phyloP scores from a whole-genome alignment of 2,329 filamentous ascomycete species.

The Drechslera avenae region DNA sequence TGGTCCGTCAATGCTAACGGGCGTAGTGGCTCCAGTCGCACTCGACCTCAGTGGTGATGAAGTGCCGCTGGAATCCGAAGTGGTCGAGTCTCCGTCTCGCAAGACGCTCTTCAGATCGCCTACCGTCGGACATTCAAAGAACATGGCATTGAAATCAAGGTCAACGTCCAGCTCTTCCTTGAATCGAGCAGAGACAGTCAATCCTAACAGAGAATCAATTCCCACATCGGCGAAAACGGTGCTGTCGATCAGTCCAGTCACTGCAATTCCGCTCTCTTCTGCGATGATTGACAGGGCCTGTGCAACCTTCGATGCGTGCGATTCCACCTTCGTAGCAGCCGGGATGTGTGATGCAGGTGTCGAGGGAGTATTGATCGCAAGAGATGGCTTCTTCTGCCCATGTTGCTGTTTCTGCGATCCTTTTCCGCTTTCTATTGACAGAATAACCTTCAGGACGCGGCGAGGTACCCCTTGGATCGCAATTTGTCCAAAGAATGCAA shows the following conservation, averaged over 20 bases:
- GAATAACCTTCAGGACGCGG: constrained; percentile 10
- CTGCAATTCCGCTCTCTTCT: constrained; percentile 36
- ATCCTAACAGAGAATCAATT: constrained; percentile 34
- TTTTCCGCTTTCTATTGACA: constrained; percentile 14
- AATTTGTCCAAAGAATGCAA: constrained; percentile 6
- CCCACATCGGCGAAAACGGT: constrained; percentile 33
- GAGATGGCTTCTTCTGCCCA: background rate
- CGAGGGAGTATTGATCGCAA: too few relatives aligned
- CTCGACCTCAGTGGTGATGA: too few relatives aligned
- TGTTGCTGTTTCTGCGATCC: constrained; percentile 6
- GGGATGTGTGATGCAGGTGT: too few relatives aligned
- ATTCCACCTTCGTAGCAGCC: too few relatives aligned
- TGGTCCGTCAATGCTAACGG: too few relatives aligned
- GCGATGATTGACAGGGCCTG: too few relatives aligned
- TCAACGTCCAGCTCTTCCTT: constrained; percentile 33
- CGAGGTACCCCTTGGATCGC: constrained; percentile 9
- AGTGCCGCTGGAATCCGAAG: too few relatives aligned
- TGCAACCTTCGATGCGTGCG: too few relatives aligned
- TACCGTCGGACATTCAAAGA: constrained; percentile 61
- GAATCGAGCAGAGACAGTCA: constrained; percentile 30
- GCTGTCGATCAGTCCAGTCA: constrained; percentile 33
- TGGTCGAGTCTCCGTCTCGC: too few relatives aligned
- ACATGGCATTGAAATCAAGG: constrained; percentile 41
- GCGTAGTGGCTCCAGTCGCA: too few relatives aligned
- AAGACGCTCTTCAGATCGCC: constrained; percentile 59